Base-by-base conservation (phyloP, 345 rosid genomes). In the Aquilaria malaccensis region DNA sequence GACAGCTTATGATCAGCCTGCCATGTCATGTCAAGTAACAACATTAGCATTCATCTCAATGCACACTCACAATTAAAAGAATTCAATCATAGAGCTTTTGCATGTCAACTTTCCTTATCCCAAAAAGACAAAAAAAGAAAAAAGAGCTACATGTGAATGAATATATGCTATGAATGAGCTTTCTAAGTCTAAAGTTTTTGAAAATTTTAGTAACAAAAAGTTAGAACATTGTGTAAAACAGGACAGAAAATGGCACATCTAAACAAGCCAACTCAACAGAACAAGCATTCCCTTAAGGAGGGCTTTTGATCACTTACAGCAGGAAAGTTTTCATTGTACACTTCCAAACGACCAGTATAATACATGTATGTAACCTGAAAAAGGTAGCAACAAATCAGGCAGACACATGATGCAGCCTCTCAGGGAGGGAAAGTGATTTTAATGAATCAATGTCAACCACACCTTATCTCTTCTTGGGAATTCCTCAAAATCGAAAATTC, bases 321-420 rank as follows among this genome's bases (percentile, higher is more conserved):
- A 45, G 77, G 84, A 74, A 90, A 94, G 69, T 94, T 94, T 78
- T 94, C 99, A 75, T 94, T 94, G 76, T 83, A 88, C 66, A 94
- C 99, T 79, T 94, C 99, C 82, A 94, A 82, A 63, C 97, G 89
- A 50, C 97, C 97, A 15, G 97, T 94, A 62, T 94, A 94, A 78
- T 94, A 94, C 99, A 94, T 91, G 74, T 94, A 94, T 31, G 97
- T 91, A 50, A 91, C 99, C 97, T 94, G 88, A 52, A 69, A 49
- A 31, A 60, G 62, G 49, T 69, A 11, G 60, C 5, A 30, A 4
- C 31, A 53, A 37, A 55, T 67, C 70, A 74, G 73, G 49, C 14
- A 49, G 5, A 45, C 7, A 43, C 7, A 41, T 22, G 11, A 7
- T 55, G 11, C 14, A 41, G 11, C 41, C 56, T 6, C 48, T 63